Base-by-base conservation (phyloP, 768 basidiomycete genomes). In the Agaricus blazei region DNA sequence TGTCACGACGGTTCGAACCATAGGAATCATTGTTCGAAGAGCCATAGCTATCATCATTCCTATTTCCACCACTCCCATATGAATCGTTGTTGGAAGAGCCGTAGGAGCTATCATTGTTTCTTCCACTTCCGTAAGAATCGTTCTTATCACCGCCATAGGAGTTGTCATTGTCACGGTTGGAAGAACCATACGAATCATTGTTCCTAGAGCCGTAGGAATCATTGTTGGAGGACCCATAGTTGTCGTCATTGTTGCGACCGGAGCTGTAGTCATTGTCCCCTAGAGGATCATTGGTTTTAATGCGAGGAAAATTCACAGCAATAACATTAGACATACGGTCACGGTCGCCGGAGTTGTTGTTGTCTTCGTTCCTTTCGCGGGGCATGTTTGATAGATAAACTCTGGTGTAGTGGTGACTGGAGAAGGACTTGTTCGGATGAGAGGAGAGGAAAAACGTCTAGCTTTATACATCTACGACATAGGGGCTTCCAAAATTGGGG, bases 151-250 rank as follows among this genome's bases (percentile, higher is more conserved):
- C 64, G 9, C 60, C 46, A 44, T 65, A 58, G 53, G 58, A 55
- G 19, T 56, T 31, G 14, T 45, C 58, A 50, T 61, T 19, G 19
- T 19, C 19, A 19, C 19, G 19, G 19, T 19, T 62, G 42, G 63
- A 65, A 19, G 64, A 65, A 27, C 65, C 67, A 43, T 67, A 64
- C 1, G 59, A 62, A 36, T 65, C 59, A 44, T 63, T 58, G 56
- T 34, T 62, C 37, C 51, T 51, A 5, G 59, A 60, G 3, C 64
- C 64, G 51, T 67, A 67, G 3, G 65, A 64, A 45, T 65, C 59
- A 55, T 62, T 57, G 53, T 64, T 64, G 52, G 59, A 59, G 48
- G 54, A 63, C 42, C 61, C 59, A 48, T 64, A 60, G 38, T 60
- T 57, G 47, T 65, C 52, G 51, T 57, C 48, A 44, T 65, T 58